Base-by-base conservation (phyloP, 2,329 filamentous ascomycete species). In the Colletotrichum musicola region DNA sequence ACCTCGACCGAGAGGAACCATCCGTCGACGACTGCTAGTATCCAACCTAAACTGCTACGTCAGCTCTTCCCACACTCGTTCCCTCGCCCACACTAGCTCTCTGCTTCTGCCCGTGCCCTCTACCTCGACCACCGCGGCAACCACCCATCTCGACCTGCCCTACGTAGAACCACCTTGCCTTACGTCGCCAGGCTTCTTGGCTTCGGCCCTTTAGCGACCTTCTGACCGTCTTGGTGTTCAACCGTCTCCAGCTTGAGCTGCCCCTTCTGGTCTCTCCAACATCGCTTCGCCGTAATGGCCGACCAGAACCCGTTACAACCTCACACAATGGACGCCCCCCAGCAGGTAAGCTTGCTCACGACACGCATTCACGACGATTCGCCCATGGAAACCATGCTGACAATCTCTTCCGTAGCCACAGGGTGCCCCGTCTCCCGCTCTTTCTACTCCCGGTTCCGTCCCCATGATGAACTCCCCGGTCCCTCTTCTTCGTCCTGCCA, bases 401-500 rank as follows among this genome's bases (percentile, higher is more conserved):
- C 38, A 22, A 18, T 9, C 20, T 30, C 5, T 30, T n/a, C 40
- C 6, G 9, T 22, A 69, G 67, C 35, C 58, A 20, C 57, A 63
- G 9, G 55, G 47, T 27, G 54, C 50, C 27, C 67, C 67, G n/a
- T 73, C 68, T 71, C 77, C 71, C 65, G 75, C 56, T 70, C 58
- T 71, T 16, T 72, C 81, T 51, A 78, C 74, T 35, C 73, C 80
- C 69, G 77, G 80, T 74, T 66, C 80, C 38, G 80, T 82, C 61
- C 82, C 86, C 75, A 87, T 85, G 75, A 93, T 95, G 90, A 89
- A 92, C 66, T 90, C 92, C 56, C 90, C 92, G 60, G 93, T 91
- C 61, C 93, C 93, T 69, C 88, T 97, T 67, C 90, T 97, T 64
- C 92, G 94, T 70, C 93, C 94, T 62, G 93, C 94, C 70, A 90